Evolutionary conservation across 2,329 filamentous ascomycete species (phyloP).

Genomic region (Calonectria fujianensis): DNA sequence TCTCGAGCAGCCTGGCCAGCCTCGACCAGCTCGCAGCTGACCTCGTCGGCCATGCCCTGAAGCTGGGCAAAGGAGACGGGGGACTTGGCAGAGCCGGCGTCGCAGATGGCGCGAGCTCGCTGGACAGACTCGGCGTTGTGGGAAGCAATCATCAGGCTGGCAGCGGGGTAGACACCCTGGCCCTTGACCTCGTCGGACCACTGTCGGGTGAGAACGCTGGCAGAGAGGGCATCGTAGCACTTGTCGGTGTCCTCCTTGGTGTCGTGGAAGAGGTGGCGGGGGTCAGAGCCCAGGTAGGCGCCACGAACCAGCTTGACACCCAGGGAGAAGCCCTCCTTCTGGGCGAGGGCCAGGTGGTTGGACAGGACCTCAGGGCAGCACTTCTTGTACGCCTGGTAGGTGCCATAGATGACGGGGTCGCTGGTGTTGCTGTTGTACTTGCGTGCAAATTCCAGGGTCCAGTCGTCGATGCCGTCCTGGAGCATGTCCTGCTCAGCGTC

Average conservation of each 20-base stretch:
- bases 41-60: slow-evolving; percentile 96
- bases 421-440: slow-evolving; percentile 81
- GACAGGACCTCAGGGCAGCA: slow-evolving; percentile 74
- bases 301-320: slow-evolving; percentile 86
- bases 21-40: slow-evolving; percentile 79
- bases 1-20: slow-evolving; percentile 58
- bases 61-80: slow-evolving; percentile 78
- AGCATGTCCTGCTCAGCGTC: slow-evolving; percentile 90
- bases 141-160: slow-evolving; percentile 84
- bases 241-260: slow-evolving; percentile 82
- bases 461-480: slow-evolving; percentile 86
- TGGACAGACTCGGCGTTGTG: slow-evolving; percentile 87
- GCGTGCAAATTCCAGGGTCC: slow-evolving; percentile 85
- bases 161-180: slow-evolving; percentile 70
- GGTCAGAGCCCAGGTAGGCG: slow-evolving; percentile 83
- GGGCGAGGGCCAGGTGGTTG: slow-evolving; percentile 75
- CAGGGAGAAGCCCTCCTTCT: slow-evolving; percentile 77
- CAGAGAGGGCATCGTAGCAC: slow-evolving; percentile 83
- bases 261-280: slow-evolving; percentile 81
- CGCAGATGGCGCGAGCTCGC: slow-evolving; percentile 71
- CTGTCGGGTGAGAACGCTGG: slow-evolving; percentile 78
- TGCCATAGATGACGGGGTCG: slow-evolving; percentile 84
- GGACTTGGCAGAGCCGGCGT: slow-evolving; percentile 64
- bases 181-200: slow-evolving; percentile 61
- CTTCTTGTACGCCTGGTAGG: slow-evolving; percentile 87